A percentile compares a stretch with the other conserved stretches of the same genome.
phyloP scores from a whole-genome alignment of 1,284 basidiomycete species.

The Fistulinella cinereoalba region DNA sequence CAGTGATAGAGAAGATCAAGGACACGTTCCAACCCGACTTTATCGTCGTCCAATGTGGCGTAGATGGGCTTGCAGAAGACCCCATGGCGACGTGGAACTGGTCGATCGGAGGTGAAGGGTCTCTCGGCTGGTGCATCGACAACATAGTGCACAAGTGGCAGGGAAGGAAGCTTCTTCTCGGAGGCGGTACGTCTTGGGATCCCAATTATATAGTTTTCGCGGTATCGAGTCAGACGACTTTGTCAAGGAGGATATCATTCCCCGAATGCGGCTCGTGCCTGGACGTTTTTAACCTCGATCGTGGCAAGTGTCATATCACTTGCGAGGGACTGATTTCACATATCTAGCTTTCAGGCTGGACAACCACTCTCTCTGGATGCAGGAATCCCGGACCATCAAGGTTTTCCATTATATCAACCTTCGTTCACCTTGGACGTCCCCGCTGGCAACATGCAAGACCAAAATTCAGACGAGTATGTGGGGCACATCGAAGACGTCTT shows the following conservation, averaged over 20 bases:
- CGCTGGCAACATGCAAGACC: constrained; percentile 66
- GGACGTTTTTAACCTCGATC: constrained; percentile 77
- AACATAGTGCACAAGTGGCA: constrained; percentile 57
- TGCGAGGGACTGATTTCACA: not conserved
- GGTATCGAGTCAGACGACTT: too few species aligned
- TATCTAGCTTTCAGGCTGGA: constrained; percentile 41
- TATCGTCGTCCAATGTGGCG: constrained; percentile 82
- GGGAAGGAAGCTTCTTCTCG: constrained; percentile 60
- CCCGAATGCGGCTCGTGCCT: constrained; percentile 80
- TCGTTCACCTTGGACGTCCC: constrained; percentile 79
- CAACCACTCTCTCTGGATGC: constrained; percentile 54
- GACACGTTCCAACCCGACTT: constrained; percentile 73
- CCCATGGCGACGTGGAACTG: constrained; percentile 80
- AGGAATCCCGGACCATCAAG: constrained; percentile 68
- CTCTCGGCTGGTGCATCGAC: constrained; percentile 67
- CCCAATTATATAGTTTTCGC: too few species aligned
- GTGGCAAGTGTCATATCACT: constrained; percentile 42
- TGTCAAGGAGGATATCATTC: constrained; percentile 76
- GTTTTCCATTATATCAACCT: constrained; percentile 70
- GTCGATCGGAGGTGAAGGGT: constrained; percentile 60
- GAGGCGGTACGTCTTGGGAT: constrained; percentile 54
- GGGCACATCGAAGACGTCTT: constrained; percentile 34
- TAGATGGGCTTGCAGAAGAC: constrained; percentile 84
- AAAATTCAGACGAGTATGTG: constrained; percentile 61
- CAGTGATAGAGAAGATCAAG: constrained; percentile 57